Evolutionary conservation across 2,329 filamentous ascomycete species (phyloP), one percentile per base, ranked within the genome.

Genomic region (Cytospora chrysosperma): DNA sequence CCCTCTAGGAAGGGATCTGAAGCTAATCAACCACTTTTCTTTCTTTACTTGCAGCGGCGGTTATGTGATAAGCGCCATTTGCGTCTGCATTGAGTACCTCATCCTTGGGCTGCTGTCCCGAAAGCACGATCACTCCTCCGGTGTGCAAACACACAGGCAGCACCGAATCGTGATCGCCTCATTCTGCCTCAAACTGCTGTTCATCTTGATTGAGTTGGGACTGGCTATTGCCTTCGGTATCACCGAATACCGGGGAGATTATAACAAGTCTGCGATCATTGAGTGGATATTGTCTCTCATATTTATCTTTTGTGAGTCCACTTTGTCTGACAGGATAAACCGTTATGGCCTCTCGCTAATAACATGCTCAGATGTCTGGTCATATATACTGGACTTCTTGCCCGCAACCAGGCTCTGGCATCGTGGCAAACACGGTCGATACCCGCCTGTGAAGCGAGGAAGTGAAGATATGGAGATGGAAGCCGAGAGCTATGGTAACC

Each of bases 301-400:
- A 70, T 96, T 91, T 78, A 91, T 90, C 61, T 89, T 93, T 72
- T 97, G 96, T 77, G 82, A 94, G 62, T 82, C 92, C 66, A 91
- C 88, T 64, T 96, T 94, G 79, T 34, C 32, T 34, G 32, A 3
- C 82, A 89, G 70, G 9, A 3, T n/a, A 2, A 9, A 0, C 12
- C 17, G 19, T 19, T 26, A 19, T 24, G 12, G 21, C 24, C 5
- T 24, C 28, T 34, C 24, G 26, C 26, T 17, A 28, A 43, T 17
- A 28, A 43, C 43, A n/a, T 19, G 9, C 32, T 8, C 21, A 59
- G 57, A 59, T 53, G 61, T 58, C 32, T 62, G 61, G 61, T 62
- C 61, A 13, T 62, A 58, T 24, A 37, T 54, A 34, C 53, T 58
- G 15, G 61, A 62, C 32, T 62, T 62, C 49, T 32, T 62, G 32